A percentile compares a stretch with the other conserved stretches of the same genome.
Evolutionary conservation across 2,329 filamentous ascomycete species (phyloP).

Genomic region (Biscogniauxia sp.): DNA sequence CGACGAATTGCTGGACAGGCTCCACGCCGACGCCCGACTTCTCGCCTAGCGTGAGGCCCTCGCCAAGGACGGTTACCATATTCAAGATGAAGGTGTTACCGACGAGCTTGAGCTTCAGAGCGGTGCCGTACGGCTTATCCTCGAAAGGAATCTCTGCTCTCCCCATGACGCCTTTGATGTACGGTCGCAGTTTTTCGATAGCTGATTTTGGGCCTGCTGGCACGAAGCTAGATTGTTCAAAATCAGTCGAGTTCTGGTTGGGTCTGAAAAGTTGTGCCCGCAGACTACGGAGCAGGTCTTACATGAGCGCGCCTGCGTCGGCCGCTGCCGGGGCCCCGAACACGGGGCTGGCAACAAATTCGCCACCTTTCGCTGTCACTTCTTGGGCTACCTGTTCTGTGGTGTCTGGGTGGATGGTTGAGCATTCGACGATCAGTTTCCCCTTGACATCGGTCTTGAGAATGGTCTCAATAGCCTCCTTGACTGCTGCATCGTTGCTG

Average conservation of each 20-base stretch:
- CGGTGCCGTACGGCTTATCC: slow-evolving; percentile 42
- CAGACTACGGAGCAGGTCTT: slow-evolving; percentile 11
- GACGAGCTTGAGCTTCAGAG: slow-evolving; percentile 73
- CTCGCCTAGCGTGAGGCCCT: slow-evolving; percentile 76
- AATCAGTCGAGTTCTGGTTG: background rate
- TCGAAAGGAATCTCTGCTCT: slow-evolving; percentile 51
- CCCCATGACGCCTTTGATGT: slow-evolving; percentile 65
- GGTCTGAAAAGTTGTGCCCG: background rate
- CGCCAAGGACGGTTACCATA: slow-evolving; percentile 76
- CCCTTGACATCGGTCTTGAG: slow-evolving; percentile 56
- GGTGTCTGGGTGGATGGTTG: slow-evolving; percentile 82
- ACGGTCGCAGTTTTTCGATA: slow-evolving; percentile 62
- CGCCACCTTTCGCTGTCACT: slow-evolving; percentile 58
- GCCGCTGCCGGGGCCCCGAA: slow-evolving; percentile 63
- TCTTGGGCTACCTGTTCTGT: slow-evolving; percentile 63
- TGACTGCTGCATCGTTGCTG: slow-evolving; percentile 72
- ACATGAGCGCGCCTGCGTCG: slow-evolving; percentile 60
- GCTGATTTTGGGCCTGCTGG: slow-evolving; percentile 56
- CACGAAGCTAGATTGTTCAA: slow-evolving; percentile 45
- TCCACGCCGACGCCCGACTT: slow-evolving; percentile 73
- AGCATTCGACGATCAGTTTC: slow-evolving; percentile 85
- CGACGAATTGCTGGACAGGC: slow-evolving; percentile 68
- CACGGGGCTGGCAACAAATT: slow-evolving; percentile 72
- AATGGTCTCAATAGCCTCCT: slow-evolving; percentile 57
- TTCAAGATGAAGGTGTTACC: slow-evolving; percentile 85